Conservation (phyloP, 305 asterid genomes). For the Fraxinus xanthoxyloides region DNA sequence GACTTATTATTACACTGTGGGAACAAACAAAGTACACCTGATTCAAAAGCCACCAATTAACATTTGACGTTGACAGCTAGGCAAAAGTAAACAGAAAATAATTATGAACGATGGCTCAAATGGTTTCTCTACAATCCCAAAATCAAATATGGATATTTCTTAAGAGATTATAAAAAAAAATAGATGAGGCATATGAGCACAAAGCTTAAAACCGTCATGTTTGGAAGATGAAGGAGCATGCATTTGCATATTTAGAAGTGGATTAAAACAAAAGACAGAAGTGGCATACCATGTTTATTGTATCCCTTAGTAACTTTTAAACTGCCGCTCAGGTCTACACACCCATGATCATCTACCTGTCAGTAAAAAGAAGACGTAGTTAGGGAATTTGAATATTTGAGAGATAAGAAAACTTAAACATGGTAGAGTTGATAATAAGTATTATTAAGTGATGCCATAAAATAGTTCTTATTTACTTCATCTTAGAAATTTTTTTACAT, state of each 20-base stretch:
- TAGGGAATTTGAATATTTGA: conserved; percentile 8
- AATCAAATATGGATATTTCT: neutral
- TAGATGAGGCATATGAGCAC: neutral
- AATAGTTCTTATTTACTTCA: conserved; percentile 1
- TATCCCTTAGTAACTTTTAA: conserved; percentile 57
- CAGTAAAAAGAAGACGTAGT: conserved; percentile 15
- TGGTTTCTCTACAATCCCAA: neutral
- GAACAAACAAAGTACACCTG: neutral
- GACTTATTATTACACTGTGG: neutral
- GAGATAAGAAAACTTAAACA: neutral
- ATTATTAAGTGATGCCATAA: neutral
- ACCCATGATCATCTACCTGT: conserved; percentile 54
- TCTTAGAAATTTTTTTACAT: neutral
- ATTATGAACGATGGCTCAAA: neutral
- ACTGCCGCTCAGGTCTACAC: conserved; percentile 43
- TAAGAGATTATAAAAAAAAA: neutral
- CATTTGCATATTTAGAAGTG: neutral
- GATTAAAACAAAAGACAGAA: conserved; percentile 11
- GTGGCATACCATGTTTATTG: conserved; percentile 45
- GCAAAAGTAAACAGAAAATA: neutral
- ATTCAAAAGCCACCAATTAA: neutral
- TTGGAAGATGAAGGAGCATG: neutral
- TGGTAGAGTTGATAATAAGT: neutral
- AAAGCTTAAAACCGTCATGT: neutral
- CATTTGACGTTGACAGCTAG: neutral